These are phyloP conservation scores for Metschnikowia chrysomelidarum DNA, from an alignment of 805 yeast species.

Conservation along the genomic window DNA sequence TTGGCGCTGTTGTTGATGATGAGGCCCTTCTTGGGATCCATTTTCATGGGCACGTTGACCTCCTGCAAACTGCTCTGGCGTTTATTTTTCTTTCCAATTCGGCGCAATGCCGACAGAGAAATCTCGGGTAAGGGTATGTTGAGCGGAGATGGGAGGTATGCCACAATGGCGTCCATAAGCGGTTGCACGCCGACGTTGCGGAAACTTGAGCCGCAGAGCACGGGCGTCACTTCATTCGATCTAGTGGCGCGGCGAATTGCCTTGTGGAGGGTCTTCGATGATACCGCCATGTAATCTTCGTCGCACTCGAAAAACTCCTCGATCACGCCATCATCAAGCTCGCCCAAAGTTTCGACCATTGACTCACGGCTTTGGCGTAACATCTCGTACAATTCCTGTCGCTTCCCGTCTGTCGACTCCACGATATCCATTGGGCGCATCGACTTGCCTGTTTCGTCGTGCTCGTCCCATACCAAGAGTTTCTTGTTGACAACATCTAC, in stretches of 20 bases:
- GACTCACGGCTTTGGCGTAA: constrained; percentile 63
- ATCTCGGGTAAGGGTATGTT: constrained; percentile 62
- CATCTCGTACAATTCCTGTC: constrained; percentile 40
- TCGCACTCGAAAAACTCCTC: constrained; percentile 69
- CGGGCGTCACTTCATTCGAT: constrained; percentile 61
- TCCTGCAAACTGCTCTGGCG: constrained; percentile 18
- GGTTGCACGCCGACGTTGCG: constrained; percentile 95
- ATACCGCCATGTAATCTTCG: constrained; percentile 69
- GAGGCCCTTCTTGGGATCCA: constrained; percentile 46
- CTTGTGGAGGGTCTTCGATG: constrained; percentile 48
- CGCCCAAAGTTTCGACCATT: constrained; percentile 79
- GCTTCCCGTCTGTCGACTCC: constrained; percentile 21
- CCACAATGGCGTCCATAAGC: constrained; percentile 63
- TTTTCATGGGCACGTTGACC: constrained; percentile 28
- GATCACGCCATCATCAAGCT: constrained; percentile 72
- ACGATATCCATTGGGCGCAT: constrained; percentile 49
- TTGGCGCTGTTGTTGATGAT: constrained; percentile 56
- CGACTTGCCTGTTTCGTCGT: constrained; percentile 47
- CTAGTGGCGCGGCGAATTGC: constrained; percentile 69
- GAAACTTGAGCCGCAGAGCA: constrained; percentile 91
- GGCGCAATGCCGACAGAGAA: constrained; percentile 20
- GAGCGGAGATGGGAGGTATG: constrained; percentile 78
- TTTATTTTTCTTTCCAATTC: constrained; percentile 18
- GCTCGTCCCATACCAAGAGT: constrained; percentile 50
- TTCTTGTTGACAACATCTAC: constrained; percentile 70